A percentile compares a stretch with the other conserved stretches of the same genome.
Conservation (phyloP, 345 rosid species). For the Euphorbia peplus region DNA sequence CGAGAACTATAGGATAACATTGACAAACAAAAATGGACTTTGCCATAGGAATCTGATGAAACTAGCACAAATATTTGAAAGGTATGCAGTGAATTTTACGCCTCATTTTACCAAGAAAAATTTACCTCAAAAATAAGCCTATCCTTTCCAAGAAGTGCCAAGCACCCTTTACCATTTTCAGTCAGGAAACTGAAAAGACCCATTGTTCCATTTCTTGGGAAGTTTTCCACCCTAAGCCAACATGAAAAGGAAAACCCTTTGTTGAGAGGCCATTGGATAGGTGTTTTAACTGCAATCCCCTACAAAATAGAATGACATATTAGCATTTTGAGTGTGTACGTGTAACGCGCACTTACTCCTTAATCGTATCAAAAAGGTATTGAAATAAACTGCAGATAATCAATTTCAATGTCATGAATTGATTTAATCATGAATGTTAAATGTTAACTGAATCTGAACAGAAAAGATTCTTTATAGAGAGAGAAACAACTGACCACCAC, state of each 20-base stretch:
- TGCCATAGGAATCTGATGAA: not conserved
- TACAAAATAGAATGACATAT: constrained; percentile 25
- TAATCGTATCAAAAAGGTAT: no score
- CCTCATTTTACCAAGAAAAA: constrained; percentile 16
- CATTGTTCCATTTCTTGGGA: constrained; percentile 67
- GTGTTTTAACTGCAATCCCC: constrained; percentile 82
- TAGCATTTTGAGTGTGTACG: not conserved
- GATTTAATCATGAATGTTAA: not conserved
- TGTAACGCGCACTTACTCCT: no score
- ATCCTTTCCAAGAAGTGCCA: constrained; percentile 65
- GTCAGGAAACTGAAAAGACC: constrained; percentile 85
- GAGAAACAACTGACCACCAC: not conserved
- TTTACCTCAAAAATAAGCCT: constrained; percentile 71
- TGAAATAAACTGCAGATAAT: no score
- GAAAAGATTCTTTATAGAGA: not conserved
- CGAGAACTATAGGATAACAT: constrained; percentile 17
- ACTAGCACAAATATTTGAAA: not conserved
- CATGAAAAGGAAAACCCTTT: constrained; percentile 95
- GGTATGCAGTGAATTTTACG: not conserved
- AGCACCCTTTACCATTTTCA: constrained; percentile 87
- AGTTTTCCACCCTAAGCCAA: constrained; percentile 93
- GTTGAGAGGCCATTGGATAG: constrained; percentile 86
- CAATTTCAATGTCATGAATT: not conserved
- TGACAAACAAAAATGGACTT: constrained; percentile 5
- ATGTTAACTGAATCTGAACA: not conserved